Percentiles rank a stretch among this genome's conserved stretches.
These are phyloP conservation scores for Coemansia linderi DNA, from an alignment of 371 early-diverging fungal genomes.

Conservation along the genomic window DNA sequence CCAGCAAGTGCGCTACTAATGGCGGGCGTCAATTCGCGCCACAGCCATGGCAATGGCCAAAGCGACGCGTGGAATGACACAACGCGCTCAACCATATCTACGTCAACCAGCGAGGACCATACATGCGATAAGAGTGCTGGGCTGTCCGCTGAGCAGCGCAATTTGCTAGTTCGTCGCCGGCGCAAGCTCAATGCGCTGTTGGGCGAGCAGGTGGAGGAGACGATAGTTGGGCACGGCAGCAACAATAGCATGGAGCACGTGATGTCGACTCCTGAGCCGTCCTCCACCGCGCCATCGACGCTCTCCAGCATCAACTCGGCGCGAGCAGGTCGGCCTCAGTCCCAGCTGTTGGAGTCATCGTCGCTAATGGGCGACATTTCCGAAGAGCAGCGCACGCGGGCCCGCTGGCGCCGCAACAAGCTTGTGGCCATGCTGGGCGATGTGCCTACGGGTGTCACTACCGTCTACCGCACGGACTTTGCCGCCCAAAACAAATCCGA, in stretches of 20 bases:
- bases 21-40: background rate
- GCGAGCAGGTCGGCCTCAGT: background rate
- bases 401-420: slow-evolving; percentile 43
- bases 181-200: slow-evolving; percentile 49
- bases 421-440: slow-evolving; percentile 33
- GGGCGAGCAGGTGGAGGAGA: slow-evolving; percentile 49
- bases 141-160: slow-evolving; percentile 40
- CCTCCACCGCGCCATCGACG: background rate
- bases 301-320: background rate
- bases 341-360: background rate
- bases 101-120: slow-evolving; percentile 2
- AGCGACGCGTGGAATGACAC: background rate
- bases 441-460: slow-evolving; percentile 22
- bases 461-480: slow-evolving; percentile 10
- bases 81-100: slow-evolving; percentile 6
- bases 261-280: background rate
- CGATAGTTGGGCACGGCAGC: slow-evolving; percentile 21
- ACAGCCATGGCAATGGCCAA: background rate
- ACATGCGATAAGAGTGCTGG: slow-evolving; percentile 4
- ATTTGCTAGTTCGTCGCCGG: slow-evolving; percentile 46
- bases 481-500: background rate
- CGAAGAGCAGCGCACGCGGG: slow-evolving; percentile 32
- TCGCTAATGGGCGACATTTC: slow-evolving; percentile 1
- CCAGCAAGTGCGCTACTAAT: background rate
- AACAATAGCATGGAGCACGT: slow-evolving; percentile 3